Evolutionary conservation across 2,329 filamentous ascomycete genomes (phyloP).

Genomic region (Alternaria brassicicola): DNA sequence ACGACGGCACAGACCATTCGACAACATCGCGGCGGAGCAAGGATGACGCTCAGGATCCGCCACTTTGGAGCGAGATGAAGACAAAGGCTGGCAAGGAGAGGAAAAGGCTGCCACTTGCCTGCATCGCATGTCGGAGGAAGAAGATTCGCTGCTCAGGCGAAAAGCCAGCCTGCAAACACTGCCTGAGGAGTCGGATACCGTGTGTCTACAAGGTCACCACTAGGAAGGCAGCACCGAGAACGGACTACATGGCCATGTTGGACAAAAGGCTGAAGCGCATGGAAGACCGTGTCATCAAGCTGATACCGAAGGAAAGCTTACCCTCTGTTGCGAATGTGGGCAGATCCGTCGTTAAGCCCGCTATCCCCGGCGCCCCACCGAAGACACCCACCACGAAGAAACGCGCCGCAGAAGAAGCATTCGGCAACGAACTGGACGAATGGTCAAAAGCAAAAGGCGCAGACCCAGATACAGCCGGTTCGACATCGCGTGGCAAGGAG

Average conservation of each 20-base stretch:
- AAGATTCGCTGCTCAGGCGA: constrained; percentile 98
- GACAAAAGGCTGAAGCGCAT: constrained; percentile 95
- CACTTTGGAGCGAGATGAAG: constrained; percentile 60
- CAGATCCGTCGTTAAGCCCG: constrained; percentile 83
- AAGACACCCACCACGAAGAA: constrained; percentile 73
- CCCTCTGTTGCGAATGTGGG: constrained; percentile 71
- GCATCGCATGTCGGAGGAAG: constrained; percentile 93
- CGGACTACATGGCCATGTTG: constrained; percentile 99
- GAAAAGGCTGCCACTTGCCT: constrained; percentile 89
- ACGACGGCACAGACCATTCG: constrained; percentile 34
- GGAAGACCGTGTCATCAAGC: constrained; percentile 97
- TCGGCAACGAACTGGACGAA: constrained; percentile 77
- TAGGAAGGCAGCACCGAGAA: constrained; percentile 89
- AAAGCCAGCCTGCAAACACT: constrained; percentile 97
- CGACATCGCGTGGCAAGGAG: constrained; percentile 54
- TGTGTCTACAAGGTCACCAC: constrained; percentile 98
- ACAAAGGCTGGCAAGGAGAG: constrained; percentile 87
- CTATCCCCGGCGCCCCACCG: constrained; percentile 62
- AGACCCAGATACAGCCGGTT: constrained; percentile 60
- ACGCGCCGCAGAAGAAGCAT: constrained; percentile 83
- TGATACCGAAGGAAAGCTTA: constrained; percentile 85
- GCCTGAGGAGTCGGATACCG: constrained; percentile 86
- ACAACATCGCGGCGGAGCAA: constrained; percentile 36
- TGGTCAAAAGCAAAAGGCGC: constrained; percentile 70
- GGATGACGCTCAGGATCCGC: constrained; percentile 43